Conservation (phyloP, 495 filamentous ascomycete species). For the Chaetomium cochliodes region DNA sequence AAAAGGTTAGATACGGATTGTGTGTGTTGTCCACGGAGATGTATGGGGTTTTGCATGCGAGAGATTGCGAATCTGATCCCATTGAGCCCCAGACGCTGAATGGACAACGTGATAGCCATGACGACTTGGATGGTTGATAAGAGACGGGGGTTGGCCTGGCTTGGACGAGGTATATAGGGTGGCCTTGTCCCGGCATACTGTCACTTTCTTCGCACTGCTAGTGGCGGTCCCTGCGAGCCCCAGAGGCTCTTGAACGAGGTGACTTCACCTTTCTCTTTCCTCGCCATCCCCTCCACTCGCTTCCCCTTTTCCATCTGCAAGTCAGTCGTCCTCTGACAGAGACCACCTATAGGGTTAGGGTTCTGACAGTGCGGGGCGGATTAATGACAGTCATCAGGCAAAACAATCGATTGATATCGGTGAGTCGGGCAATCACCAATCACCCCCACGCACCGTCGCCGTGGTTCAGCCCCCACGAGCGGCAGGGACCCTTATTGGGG, state of each 20-base stretch:
- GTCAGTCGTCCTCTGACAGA: neutral
- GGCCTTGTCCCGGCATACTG: neutral
- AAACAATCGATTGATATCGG: slow-evolving; percentile 11
- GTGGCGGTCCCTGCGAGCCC: neutral
- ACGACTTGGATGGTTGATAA: neutral
- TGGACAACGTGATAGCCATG: slow-evolving; percentile 13
- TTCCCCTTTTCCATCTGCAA: neutral
- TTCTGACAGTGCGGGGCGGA: neutral
- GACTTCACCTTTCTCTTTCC: neutral
- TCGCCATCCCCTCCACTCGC: neutral
- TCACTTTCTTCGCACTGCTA: neutral
- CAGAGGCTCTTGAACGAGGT: neutral
- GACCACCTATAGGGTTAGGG: slow-evolving; percentile 13
- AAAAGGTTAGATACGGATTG: neutral
- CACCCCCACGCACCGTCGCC: slow-evolving; percentile 16
- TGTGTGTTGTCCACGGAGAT: neutral
- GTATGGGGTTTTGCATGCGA: slow-evolving; percentile 19
- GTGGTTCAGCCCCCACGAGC: slow-evolving; percentile 4
- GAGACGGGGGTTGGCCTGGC: neutral
- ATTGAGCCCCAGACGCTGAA: slow-evolving; percentile 23
- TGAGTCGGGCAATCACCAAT: slow-evolving; percentile 11
- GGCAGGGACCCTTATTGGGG: slow-evolving; percentile 6
- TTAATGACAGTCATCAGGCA: slow-evolving; percentile 11
- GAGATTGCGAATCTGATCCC: slow-evolving; percentile 29
- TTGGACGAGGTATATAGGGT: slow-evolving; percentile 4